phyloP scores from a whole-genome alignment of 768 basidiomycete genomes.

The Chiua virens region DNA sequence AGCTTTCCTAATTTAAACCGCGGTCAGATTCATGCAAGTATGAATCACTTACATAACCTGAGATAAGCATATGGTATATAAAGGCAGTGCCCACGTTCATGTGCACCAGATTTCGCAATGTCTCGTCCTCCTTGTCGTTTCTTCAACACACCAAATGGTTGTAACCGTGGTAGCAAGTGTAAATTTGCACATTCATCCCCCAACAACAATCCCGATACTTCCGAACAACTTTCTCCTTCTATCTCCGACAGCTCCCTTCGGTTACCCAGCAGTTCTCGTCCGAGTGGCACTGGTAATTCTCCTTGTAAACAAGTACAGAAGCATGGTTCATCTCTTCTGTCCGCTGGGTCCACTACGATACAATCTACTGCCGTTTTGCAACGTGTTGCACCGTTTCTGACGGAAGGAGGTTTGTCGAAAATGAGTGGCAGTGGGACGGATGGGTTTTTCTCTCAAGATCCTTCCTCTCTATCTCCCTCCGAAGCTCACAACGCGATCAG shows the following conservation, averaged over 20 bases:
- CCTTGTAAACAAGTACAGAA: conserved; percentile 35
- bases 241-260: conserved; percentile 4
- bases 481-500: conserved; percentile 48
- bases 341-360: conserved; percentile 1
- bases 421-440: conserved; percentile 44
- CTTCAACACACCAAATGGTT: conserved; percentile 44
- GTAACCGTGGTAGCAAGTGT: conserved; percentile 44
- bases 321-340: conserved; percentile 3
- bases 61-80: too few relatives aligned
- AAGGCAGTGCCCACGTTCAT: too few relatives aligned
- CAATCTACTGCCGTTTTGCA: conserved; percentile 19
- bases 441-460: conserved; percentile 38
- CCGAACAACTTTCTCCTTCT: conserved; percentile 2
- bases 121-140: conserved; percentile 40
- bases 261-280: conserved; percentile 4
- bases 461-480: conserved; percentile 39
- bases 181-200: conserved; percentile 30
- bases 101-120: conserved; percentile 8
- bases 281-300: conserved; percentile 2
- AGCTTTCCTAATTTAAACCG: too few relatives aligned
- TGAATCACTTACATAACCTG: too few relatives aligned
- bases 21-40: too few relatives aligned
- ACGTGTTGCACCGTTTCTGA: conserved; percentile 45
- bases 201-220: conserved; percentile 16
- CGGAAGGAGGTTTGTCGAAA: conserved; percentile 44